Evolutionary conservation across 225 moss, liverwort and hornwort species (phyloP), one percentile per base, ranked within the genome.

Genomic region (Polytrichum commune): DNA sequence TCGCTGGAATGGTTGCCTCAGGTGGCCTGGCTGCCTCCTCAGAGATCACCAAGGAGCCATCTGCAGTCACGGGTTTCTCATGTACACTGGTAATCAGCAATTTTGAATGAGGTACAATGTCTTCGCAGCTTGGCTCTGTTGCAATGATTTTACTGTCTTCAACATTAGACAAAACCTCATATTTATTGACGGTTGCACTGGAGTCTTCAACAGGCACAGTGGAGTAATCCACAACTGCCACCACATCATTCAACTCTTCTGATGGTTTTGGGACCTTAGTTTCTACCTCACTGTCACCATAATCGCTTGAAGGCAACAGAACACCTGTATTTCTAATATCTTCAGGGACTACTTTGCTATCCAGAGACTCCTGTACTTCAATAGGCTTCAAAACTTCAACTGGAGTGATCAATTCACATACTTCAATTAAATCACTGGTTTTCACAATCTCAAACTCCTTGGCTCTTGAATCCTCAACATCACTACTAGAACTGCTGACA

Each of bases 51-150:
- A 66, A 74, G 5, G 81, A 58, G 18, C 74, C 64, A 32, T 77
- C 75, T 29, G 58, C 20, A 33, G 75, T 81, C 8, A 74, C 68
- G 64, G 82, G 78, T 19, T 75, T 75, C 28, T 71, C 85, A 61
- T 57, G 69, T 2, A 74, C 64, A 27, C 72, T 71, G 67, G 76
- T 73, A 5, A 77, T 76, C 68, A 72, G 79, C 60, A 71, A 68
- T 65, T 82, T 77, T 19, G 80, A 70, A 62, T 77, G 77, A 66
- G 74, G 60, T 60, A 66, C 35, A 19, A 53, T 77, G 77, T 32
- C 72, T 55, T 67, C 54, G 22, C 77, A 71, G 53, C 13, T 19
- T 5, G 2, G 5, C 27, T 63, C 74, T 24, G 63, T 54, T 63
- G 9, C 26, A 3, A 33, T 32, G 5, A 27, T 30, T 30, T 55